Base-by-base conservation (phyloP, 495 filamentous ascomycete genomes). In the Sabuloglossum arenarium region DNA sequence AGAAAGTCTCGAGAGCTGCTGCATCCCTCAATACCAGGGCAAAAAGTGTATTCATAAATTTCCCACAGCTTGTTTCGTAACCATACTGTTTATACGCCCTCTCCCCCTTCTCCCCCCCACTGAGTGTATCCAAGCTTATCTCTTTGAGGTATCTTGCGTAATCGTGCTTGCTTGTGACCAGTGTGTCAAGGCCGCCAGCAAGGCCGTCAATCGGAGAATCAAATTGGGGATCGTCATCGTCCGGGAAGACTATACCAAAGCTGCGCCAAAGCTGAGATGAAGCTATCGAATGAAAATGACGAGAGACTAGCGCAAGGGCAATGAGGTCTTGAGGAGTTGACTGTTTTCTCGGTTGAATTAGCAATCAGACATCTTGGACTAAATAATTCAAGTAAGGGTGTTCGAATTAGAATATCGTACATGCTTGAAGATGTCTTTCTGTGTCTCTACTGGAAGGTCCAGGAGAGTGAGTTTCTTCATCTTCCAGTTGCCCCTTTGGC, bases 1-100 rank as follows among this genome's bases (percentile, higher is more conserved):
- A 69, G 63, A 82, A 81, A 10, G 64, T 66, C 61, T 82, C 79
- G 45, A 82, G 68, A 0, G 70, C 66, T 25, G 60, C 67, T 28
- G 77, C 71, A 55, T 73, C 74, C 52, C 71, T 73, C 52, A 81
- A 55, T 0, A 74, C 70, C 56, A 80, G 60, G n/a, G 79, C 70
- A 3, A 82, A 61, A 21, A 79, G 62, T 0, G 75, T 79, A 56
- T 78, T 82, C 67, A 82, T 69, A 28, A 80, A 76, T 64, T 79
- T 82, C 9, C 74, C 76, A 59, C 72, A 76, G 64, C 71, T 75
- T 30, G 67, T 61, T 34, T 60, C 69, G 55, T 71, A 71, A 3
- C 69, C 65, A 54, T 74, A 77, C 0, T 70, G 60, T 46, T 70
- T 68, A 59, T 75, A 75, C 5, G 70, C 66, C 0, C 61, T 56